Evolutionary conservation across 108 stramenopile species (phyloP).

Genomic region (Cyclotella sp.): DNA sequence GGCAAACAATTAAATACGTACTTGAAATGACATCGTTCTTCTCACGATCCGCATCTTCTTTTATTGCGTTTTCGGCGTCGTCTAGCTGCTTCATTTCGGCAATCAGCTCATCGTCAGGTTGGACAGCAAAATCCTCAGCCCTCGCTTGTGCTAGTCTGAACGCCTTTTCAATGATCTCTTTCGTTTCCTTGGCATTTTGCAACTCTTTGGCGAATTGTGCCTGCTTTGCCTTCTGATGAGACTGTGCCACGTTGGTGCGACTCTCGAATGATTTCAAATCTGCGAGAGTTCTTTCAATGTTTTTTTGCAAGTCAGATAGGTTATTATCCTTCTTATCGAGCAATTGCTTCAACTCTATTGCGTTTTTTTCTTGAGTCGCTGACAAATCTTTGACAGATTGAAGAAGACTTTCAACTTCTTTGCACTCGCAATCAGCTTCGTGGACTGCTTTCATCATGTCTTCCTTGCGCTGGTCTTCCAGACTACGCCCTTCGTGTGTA

Average conservation of each 20-base stretch:
- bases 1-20: conserved; percentile 8
- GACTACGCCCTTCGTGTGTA: conserved; percentile 23
- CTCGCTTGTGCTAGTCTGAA: conserved; percentile 41
- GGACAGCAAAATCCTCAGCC: conserved; percentile 35
- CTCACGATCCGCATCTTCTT: conserved; percentile 36
- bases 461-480: conserved; percentile 24
- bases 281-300: conserved; percentile 30
- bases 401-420: conserved; percentile 40
- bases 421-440: conserved; percentile 35
- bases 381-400: conserved; percentile 45
- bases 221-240: conserved; percentile 13
- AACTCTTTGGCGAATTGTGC: conserved; percentile 24
- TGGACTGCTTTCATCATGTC: conserved; percentile 23
- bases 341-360: conserved; percentile 27
- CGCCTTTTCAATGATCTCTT: conserved; percentile 31
- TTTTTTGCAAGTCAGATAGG: conserved; percentile 31
- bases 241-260: neutral
- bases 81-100: conserved; percentile 50
- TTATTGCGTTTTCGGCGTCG: conserved; percentile 38
- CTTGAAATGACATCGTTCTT: conserved; percentile 28
- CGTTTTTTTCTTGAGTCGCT: conserved; percentile 37
- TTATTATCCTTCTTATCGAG: conserved; percentile 20
- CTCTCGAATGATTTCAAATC: conserved; percentile 29
- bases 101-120: conserved; percentile 45
- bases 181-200: conserved; percentile 34